A percentile compares a stretch with the other conserved stretches of the same genome.
These are phyloP conservation scores for Xylaria flabelliformis DNA, from an alignment of 495 filamentous ascomycete genomes.

Conservation along the genomic window DNA sequence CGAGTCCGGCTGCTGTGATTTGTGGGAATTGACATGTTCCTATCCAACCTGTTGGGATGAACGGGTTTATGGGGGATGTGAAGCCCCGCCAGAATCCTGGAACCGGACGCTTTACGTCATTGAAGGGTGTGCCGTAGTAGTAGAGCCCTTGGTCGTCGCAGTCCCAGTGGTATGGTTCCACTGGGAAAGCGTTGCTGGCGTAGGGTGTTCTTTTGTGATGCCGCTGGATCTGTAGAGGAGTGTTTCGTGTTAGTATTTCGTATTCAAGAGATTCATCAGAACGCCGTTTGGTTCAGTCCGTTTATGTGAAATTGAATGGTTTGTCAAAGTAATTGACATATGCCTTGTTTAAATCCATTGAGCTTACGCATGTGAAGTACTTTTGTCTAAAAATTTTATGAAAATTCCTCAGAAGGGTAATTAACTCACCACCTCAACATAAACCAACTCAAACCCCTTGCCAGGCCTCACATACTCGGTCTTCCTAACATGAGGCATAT, in stretches of 20 bases:
- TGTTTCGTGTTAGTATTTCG: conserved; percentile 13
- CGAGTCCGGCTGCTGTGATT: conserved; percentile 66
- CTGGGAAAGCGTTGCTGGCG: conserved; percentile 68
- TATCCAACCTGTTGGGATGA: conserved; percentile 61
- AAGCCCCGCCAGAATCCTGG: conserved; percentile 64
- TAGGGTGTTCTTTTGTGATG: conserved; percentile 80
- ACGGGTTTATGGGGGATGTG: conserved; percentile 62
- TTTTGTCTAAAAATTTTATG: not conserved
- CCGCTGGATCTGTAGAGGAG: conserved; percentile 62
- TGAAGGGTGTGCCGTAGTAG: conserved; percentile 61
- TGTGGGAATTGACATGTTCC: conserved; percentile 76
- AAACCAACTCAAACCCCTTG: conserved; percentile 61
- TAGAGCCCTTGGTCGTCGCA: conserved; percentile 67
- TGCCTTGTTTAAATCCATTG: not conserved
- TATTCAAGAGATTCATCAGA: not conserved
- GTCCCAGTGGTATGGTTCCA: conserved; percentile 69
- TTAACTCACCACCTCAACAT: conserved; percentile 67
- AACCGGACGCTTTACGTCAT: conserved; percentile 43
- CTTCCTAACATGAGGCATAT: conserved; percentile 74
- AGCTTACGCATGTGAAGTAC: not conserved
- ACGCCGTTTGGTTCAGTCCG: not conserved
- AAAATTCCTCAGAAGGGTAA: not conserved
- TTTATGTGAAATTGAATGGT: not conserved
- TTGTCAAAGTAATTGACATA: too few relatives aligned
- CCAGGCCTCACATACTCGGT: conserved; percentile 59